phyloP scores from a whole-genome alignment of 2,329 filamentous ascomycete species.

The Colletotrichum musicola region DNA sequence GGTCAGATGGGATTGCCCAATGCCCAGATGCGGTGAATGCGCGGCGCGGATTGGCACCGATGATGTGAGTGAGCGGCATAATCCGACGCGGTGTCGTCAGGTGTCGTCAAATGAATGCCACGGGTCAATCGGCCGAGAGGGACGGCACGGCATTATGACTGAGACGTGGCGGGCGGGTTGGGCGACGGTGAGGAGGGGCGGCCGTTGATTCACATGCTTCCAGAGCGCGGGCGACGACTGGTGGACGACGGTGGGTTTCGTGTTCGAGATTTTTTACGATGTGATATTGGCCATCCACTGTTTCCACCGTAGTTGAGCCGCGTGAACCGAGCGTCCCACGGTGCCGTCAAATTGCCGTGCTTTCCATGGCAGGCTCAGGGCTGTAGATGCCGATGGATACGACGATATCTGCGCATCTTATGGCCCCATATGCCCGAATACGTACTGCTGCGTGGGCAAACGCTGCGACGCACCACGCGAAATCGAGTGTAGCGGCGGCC shows the following conservation, averaged over 20 bases:
- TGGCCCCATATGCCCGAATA: slow-evolving; percentile 2
- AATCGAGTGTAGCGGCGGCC: slow-evolving; percentile 8
- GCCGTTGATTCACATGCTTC: slow-evolving; percentile 26
- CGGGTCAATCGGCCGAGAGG: slow-evolving; percentile 31
- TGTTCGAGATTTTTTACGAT: background rate
- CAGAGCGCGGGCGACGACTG: background rate
- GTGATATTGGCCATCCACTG: background rate
- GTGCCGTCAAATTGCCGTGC: slow-evolving; percentile 9
- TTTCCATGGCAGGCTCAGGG: background rate
- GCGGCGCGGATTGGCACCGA: slow-evolving; percentile 1
- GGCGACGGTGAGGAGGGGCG: slow-evolving; percentile 4
- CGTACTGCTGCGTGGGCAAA: background rate
- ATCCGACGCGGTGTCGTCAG: slow-evolving; percentile 15
- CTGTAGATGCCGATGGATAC: slow-evolving; percentile 17
- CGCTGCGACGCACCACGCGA: slow-evolving; percentile 13
- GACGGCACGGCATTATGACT: slow-evolving; percentile 22
- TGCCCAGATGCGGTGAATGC: slow-evolving; percentile 4
- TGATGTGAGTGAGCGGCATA: slow-evolving; percentile 12
- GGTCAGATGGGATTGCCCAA: background rate
- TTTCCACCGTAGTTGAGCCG: background rate
- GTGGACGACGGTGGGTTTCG: background rate
- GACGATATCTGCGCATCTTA: slow-evolving; percentile 32
- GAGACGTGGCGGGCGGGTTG: slow-evolving; percentile 10
- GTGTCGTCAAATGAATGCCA: slow-evolving; percentile 27
- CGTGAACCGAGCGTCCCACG: slow-evolving; percentile 13